A percentile compares a stretch with the other conserved stretches of the same genome.
These are phyloP conservation scores for Phaeotremella skinneri DNA, from an alignment of 768 basidiomycete genomes.

Conservation along the genomic window DNA sequence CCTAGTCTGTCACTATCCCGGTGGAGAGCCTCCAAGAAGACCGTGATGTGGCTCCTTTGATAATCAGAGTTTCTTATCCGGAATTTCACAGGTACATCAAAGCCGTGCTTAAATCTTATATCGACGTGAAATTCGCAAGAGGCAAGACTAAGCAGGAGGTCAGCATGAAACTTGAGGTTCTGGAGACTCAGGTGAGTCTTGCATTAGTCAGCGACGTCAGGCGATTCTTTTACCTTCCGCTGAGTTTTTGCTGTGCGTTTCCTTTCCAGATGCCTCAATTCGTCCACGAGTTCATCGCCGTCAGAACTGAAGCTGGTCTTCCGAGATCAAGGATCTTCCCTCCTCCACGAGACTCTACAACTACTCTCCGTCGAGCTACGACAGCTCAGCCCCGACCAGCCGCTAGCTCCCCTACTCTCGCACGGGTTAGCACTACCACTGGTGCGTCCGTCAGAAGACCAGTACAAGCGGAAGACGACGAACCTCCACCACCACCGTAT, in stretches of 20 bases:
- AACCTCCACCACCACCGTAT: conserved; percentile 48
- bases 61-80: too few relatives aligned
- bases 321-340: conserved; percentile 36
- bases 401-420: not conserved
- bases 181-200: conserved; percentile 45
- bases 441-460: conserved; percentile 5
- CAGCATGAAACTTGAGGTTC: conserved; percentile 36
- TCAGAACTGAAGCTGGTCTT: conserved; percentile 31
- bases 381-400: conserved; percentile 7
- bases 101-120: conserved; percentile 42
- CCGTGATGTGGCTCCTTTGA: too few relatives aligned
- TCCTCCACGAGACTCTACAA: conserved; percentile 1
- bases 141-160: conserved; percentile 38
- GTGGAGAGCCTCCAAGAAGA: too few relatives aligned
- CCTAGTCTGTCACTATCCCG: too few relatives aligned
- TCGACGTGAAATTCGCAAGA: conserved; percentile 40
- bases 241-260: not conserved
- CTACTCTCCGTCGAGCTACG: conserved; percentile 9
- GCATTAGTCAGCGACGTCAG: too few relatives aligned
- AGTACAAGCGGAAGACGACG: conserved; percentile 24
- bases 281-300: conserved; percentile 29
- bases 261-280: conserved; percentile 30
- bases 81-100: conserved; percentile 46
- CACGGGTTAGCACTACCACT: conserved; percentile 3
- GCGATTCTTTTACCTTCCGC: too few relatives aligned